A percentile compares a stretch with the other conserved stretches of the same genome.
These are phyloP conservation scores for Penicillium sp. DNA, from an alignment of 2,329 filamentous ascomycete genomes.

Conservation along the genomic window DNA sequence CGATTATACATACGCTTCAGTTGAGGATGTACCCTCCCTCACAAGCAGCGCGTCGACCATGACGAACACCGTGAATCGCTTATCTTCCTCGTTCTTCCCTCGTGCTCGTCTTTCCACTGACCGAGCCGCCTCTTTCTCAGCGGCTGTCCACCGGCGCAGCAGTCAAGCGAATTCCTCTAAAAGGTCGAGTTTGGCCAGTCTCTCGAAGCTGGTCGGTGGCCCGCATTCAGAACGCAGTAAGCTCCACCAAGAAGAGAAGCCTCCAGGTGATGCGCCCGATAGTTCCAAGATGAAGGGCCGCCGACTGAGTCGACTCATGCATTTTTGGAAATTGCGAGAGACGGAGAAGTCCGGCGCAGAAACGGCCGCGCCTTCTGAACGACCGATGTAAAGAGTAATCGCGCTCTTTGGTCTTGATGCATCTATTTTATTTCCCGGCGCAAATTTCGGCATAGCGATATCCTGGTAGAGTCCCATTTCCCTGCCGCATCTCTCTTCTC, in stretches of 20 bases:
- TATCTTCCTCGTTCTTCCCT: conserved; percentile 43
- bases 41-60: conserved; percentile 48
- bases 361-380: conserved; percentile 19
- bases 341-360: conserved; percentile 34
- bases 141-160: conserved; percentile 35
- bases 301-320: conserved; percentile 46
- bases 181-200: conserved; percentile 47
- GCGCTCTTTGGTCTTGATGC: conserved; percentile 15
- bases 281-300: conserved; percentile 43
- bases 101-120: conserved; percentile 42
- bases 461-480: conserved; percentile 15
- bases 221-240: conserved; percentile 45
- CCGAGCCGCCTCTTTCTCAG: conserved; percentile 44
- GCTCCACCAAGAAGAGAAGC: conserved; percentile 44
- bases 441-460: conserved; percentile 28
- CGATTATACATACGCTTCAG: conserved; percentile 41
- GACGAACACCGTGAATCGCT: conserved; percentile 41
- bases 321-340: conserved; percentile 49
- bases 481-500: conserved; percentile 9
- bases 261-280: conserved; percentile 37
- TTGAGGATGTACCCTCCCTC: conserved; percentile 49
- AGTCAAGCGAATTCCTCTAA: conserved; percentile 42
- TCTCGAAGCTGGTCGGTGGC: conserved; percentile 46
- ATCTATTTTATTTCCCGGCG: conserved; percentile 24
- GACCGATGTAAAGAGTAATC: conserved; percentile 17